Percentiles rank a stretch among this genome's conserved stretches.
These are phyloP conservation scores for Pythium oligandrum DNA, from an alignment of 352 stramenopile genomes.

Conservation along the genomic window DNA sequence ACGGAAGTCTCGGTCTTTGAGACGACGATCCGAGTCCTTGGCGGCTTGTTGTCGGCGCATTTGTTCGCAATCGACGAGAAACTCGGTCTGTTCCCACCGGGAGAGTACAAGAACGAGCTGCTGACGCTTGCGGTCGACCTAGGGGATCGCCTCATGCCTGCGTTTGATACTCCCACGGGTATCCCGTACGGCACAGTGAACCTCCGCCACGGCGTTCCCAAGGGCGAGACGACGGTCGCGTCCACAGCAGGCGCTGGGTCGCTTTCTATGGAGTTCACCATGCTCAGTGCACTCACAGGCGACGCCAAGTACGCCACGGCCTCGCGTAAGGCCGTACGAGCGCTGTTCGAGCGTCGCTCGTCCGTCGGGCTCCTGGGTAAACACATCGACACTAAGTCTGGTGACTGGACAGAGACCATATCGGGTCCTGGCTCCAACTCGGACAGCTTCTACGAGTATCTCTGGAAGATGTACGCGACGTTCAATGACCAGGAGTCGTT, in stretches of 20 bases:
- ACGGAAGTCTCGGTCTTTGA: slow-evolving; percentile 92
- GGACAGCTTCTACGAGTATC: slow-evolving; percentile 98
- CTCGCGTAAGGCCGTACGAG: slow-evolving; percentile 56
- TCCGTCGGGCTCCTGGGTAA: slow-evolving; percentile 91
- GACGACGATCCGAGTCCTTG: slow-evolving; percentile 90
- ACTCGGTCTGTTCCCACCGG: slow-evolving; percentile 48
- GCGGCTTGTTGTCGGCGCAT: slow-evolving; percentile 89
- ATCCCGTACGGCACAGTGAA: slow-evolving; percentile 99
- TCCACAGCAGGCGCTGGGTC: slow-evolving; percentile 95
- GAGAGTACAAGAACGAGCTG: slow-evolving; percentile 90
- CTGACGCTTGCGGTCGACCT: slow-evolving; percentile 93
- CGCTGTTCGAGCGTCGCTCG: slow-evolving; percentile 75
- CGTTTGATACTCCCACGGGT: slow-evolving; percentile 94
- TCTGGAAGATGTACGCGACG: slow-evolving; percentile 95
- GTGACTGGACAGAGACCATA: slow-evolving; percentile 76
- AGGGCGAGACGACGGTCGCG: slow-evolving; percentile 92
- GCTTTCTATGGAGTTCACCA: slow-evolving; percentile 95
- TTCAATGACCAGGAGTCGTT: slow-evolving; percentile 92
- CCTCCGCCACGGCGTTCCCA: slow-evolving; percentile 83
- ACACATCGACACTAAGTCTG: slow-evolving; percentile 92
- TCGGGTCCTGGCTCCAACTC: slow-evolving; percentile 91
- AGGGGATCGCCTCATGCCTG: slow-evolving; percentile 91
- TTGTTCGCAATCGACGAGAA: slow-evolving; percentile 62
- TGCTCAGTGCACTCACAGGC: slow-evolving; percentile 87
- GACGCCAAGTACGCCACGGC: slow-evolving; percentile 65